Evolutionary conservation across 306 rosid species (phyloP).

Genomic region (Prunus kanzakura): DNA sequence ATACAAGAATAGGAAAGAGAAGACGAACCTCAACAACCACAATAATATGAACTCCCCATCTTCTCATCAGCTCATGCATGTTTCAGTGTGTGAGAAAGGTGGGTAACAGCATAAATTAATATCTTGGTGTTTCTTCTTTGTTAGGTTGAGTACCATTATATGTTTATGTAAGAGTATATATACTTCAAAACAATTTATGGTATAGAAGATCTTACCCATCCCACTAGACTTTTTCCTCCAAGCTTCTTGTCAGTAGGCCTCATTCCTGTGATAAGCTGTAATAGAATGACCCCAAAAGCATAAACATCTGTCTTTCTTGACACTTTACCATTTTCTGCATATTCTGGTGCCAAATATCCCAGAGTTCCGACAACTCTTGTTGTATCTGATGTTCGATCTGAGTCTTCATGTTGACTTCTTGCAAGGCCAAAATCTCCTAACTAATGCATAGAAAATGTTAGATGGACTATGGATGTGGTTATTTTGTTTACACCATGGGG

Average conservation of each 20-base stretch:
- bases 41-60: too few species aligned
- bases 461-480: not conserved
- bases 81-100: too few species aligned
- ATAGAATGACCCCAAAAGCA: constrained; percentile 77
- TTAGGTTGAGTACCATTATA: too few species aligned
- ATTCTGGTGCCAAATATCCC: constrained; percentile 94
- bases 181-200: not conserved
- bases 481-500: not conserved
- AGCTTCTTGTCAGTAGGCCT: constrained; percentile 67
- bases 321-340: constrained; percentile 79
- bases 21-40: too few species aligned
- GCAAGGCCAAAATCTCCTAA: constrained; percentile 93
- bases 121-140: too few species aligned
- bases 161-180: not conserved
- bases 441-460: constrained; percentile 39
- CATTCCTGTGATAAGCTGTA: constrained; percentile 81
- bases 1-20: too few species aligned
- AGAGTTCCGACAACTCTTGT: constrained; percentile 73
- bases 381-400: constrained; percentile 47
- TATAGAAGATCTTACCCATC: constrained; percentile 64
- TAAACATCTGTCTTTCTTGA: constrained; percentile 84
- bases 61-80: too few species aligned
- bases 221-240: constrained; percentile 80
- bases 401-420: constrained; percentile 49
- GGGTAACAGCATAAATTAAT: too few species aligned